Evolutionary conservation across 306 rosid genomes (phyloP), one percentile per base, ranked within the genome.

Genomic region (Ammopiptanthus mongolicus): DNA sequence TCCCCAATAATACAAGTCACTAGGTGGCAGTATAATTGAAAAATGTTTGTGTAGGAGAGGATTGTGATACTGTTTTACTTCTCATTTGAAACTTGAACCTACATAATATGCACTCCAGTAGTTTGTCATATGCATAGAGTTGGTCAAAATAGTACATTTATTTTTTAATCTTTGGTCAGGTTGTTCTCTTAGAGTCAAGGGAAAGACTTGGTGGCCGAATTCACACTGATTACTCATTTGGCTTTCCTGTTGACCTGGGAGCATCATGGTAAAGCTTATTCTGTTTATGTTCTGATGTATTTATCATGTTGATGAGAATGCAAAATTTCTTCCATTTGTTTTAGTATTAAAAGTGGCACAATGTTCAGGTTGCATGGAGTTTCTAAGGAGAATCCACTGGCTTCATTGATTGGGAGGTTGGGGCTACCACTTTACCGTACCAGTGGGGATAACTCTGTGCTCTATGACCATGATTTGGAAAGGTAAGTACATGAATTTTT

Each of bases 351-450:
- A 70, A 47, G 17, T 84, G 61, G 56, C 10, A 6, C 61, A 65
- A 31, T 11, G 11, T 72, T 82, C 78, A 95, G 99, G 99, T 86
- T 96, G 92, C 99, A 96, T 75, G 99, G 99, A 25, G 99, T 96
- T 47, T 86, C 96, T 83, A 80, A 90, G 65, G 97, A 96, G 81
- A 96, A 96, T 89, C 99, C 99, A 1, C 81, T 96, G 78, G 99
- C 99, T 63, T 96, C 93, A 25, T 55, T 96, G 75, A 92, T 96
- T 79, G 97, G 98, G 71, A 92, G 88, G 79, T 74, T 96, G 63
- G 99, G 99, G 47, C 83, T 96, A 17, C 99, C 99, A n/a, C 84
- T 96, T 3, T 96, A 96, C 83, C 97, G 98, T 44, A 96, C 99
- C 18, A 90, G 98, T 76, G 99, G 83, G 75, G 99, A 96, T 73